Percentiles rank a stretch among this genome's conserved stretches.
Conservation (phyloP, 2,329 filamentous ascomycete genomes). For the Trichoderma lentiforme region DNA sequence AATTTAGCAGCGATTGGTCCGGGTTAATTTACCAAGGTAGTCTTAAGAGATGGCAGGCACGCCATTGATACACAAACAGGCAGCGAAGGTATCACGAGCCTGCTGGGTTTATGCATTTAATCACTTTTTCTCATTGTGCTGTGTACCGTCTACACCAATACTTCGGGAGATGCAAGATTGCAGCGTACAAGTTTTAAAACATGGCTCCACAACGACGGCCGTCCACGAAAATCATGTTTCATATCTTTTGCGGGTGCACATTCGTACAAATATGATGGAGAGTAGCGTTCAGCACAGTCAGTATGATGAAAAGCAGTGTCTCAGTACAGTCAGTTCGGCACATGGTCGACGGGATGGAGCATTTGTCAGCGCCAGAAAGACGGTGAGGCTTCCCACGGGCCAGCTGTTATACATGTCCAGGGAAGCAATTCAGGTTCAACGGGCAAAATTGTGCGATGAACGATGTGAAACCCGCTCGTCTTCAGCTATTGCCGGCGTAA, state of each 20-base stretch:
- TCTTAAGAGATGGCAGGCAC: neutral
- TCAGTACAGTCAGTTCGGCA: neutral
- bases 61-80: neutral
- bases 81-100: neutral
- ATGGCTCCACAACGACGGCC: neutral
- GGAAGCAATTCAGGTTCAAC: neutral
- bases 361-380: constrained; percentile 8
- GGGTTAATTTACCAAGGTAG: neutral
- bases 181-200: neutral
- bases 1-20: neutral
- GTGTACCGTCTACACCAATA: neutral
- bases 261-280: neutral
- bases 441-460: neutral
- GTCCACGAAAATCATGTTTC: neutral
- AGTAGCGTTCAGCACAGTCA: neutral
- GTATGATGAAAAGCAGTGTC: neutral
- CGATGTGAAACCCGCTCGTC: neutral
- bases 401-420: neutral
- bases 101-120: neutral
- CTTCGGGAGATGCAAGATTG: neutral
- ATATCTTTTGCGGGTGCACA: neutral
- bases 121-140: neutral
- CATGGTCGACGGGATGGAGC: neutral
- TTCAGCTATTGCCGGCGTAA: neutral
- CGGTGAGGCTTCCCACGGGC: neutral